Evolutionary conservation across 164 flowering plant species (phyloP).

Genomic region (Tinospora cordifolia): DNA sequence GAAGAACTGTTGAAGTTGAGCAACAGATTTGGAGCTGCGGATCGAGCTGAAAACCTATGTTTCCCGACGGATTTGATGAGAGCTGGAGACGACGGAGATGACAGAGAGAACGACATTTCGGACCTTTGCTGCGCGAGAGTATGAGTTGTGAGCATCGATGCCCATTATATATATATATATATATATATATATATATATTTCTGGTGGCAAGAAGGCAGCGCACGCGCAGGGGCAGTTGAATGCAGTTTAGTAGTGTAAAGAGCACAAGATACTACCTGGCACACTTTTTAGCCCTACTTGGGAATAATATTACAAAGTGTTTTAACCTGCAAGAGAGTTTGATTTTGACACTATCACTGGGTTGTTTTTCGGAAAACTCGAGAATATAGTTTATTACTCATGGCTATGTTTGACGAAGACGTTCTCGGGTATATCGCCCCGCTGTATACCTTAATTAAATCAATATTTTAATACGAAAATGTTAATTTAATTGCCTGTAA

Average conservation of each 20-base stretch:
- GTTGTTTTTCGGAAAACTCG: background rate
- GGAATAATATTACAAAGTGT: background rate
- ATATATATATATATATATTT: too few relatives aligned
- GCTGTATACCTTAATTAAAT: too few relatives aligned
- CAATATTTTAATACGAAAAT: too few relatives aligned
- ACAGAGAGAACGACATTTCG: conserved; percentile 46
- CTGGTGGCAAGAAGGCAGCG: too few relatives aligned
- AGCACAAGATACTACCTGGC: background rate
- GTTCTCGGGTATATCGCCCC: background rate
- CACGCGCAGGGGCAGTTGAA: too few relatives aligned
- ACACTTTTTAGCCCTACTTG: background rate
- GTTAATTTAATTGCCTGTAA: too few relatives aligned
- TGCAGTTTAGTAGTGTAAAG: background rate
- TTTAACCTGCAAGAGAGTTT: too few relatives aligned
- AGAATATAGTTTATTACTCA: background rate
- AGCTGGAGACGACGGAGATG: conserved; percentile 38
- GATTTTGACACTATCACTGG: background rate
- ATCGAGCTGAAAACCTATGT: conserved; percentile 26
- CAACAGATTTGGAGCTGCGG: conserved; percentile 19
- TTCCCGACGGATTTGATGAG: conserved; percentile 32
- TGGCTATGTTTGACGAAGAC: background rate
- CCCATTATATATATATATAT: too few relatives aligned
- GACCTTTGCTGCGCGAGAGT: background rate
- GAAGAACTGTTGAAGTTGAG: conserved; percentile 29
- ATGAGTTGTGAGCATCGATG: background rate